Base-by-base conservation (phyloP, 345 rosid genomes). In the Crucihimalaya himalaica region DNA sequence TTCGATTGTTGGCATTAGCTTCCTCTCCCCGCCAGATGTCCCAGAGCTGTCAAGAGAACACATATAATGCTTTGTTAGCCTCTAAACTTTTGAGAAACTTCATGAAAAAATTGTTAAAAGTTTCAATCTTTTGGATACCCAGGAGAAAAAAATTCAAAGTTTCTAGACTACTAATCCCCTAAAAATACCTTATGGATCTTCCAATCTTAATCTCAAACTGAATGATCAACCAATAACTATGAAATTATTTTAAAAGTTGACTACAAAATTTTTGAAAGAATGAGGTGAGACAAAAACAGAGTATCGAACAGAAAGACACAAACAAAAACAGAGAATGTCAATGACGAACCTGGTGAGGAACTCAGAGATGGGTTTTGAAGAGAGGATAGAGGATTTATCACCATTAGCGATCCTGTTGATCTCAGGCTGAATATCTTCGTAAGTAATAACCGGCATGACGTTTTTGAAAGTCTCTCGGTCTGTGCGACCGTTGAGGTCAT, bases 381-480 rank as follows among this genome's bases (percentile, higher is more conserved):
- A 95, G 80, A 95, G 94, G 74, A 95, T 87, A 29, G 82, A 89
- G 2, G 97, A 90, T 48, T 84, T 78, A 47, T 92, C 99, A 34
- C 99, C 99, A 79, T 86, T 86, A 85, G 97, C 96, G 69, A 95
- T 92, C 68, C 99, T 95, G 75, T 78, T 64, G 85, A 95, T 86
- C 42, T 92, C 86, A 75, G 86, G 81, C 42, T 88, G 88, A 80
- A 95, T 86, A 82, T 90, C 92, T 28, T 92, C 98, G 63, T 92
- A 95, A 25, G 89, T 84, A 76, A 90, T 83, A 39, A 83, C 93
- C 16, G 99, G 99, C 79, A 90, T 58, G 81, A 65, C 47, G 51
- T 74, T 84, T 81, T 95, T 95, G 84, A 92, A 95, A 56, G 89
- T 81, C 3, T 84, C 91, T 2, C 97, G 81, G 78, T 88, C 89